Conservation (phyloP, 2,329 filamentous ascomycete species). For the Verticillium albo-atrum region DNA sequence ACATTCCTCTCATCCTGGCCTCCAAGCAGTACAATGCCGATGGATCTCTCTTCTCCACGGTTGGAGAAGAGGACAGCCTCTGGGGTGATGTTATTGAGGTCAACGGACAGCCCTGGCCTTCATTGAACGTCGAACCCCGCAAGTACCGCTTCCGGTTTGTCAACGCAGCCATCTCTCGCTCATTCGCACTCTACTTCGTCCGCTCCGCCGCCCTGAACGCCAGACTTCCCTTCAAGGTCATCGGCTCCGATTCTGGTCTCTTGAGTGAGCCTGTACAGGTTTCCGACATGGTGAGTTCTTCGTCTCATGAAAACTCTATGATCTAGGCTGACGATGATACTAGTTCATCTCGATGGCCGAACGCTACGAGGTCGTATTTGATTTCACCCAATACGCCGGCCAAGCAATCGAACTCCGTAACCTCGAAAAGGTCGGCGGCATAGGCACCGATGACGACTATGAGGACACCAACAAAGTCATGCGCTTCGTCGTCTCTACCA, state of each 20-base stretch:
- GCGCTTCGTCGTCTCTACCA: too few species aligned
- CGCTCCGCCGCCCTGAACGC: neutral
- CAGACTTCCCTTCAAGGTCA: conserved; percentile 43
- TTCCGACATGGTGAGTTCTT: conserved; percentile 32
- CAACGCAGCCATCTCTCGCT: conserved; percentile 42
- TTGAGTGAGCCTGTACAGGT: conserved; percentile 38
- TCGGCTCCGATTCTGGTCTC: conserved; percentile 50
- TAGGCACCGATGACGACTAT: too few species aligned
- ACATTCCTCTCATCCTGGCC: conserved; percentile 45
- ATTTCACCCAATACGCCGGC: too few species aligned
- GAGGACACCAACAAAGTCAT: too few species aligned
- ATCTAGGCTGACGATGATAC: too few species aligned
- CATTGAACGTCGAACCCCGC: conserved; percentile 51
- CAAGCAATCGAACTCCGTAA: too few species aligned
- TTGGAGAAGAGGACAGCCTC: too few species aligned
- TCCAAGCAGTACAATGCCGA: conserved; percentile 48
- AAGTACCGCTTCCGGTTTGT: conserved; percentile 55
- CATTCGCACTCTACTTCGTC: conserved; percentile 26
- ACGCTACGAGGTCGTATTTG: too few species aligned
- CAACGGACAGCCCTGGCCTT: conserved; percentile 57
- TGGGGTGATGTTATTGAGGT: conserved; percentile 37
- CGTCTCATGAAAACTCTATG: too few species aligned
- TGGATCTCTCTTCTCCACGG: conserved; percentile 44
- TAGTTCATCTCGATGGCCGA: conserved; percentile 24
- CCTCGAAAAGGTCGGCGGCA: too few species aligned